Conservation (phyloP, 441 rosid species). For the Bruguiera hainesii region DNA sequence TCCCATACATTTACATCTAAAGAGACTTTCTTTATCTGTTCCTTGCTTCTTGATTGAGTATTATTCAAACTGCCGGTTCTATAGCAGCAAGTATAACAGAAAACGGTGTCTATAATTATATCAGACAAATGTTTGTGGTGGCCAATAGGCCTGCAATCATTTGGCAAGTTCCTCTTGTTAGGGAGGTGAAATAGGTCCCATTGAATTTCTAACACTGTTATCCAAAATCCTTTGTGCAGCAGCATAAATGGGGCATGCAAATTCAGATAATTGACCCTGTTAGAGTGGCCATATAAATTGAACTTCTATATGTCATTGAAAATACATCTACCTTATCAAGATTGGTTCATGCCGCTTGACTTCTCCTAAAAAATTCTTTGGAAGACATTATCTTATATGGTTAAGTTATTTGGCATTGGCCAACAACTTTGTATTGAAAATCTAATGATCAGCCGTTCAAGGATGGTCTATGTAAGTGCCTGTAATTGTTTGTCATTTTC, state of each 20-base stretch:
- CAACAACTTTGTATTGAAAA: background rate
- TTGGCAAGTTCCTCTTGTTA: too few relatives aligned
- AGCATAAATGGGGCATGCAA: slow-evolving; percentile 15
- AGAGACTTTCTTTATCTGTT: too few relatives aligned
- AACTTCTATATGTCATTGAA: background rate
- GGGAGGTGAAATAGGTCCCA: background rate
- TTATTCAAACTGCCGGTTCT: too few relatives aligned
- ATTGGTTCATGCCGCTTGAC: slow-evolving; percentile 16
- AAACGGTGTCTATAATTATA: too few relatives aligned
- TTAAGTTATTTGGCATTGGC: background rate
- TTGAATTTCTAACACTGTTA: slow-evolving; percentile 10
- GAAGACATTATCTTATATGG: background rate
- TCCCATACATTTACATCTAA: background rate
- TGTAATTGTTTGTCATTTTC: slow-evolving; percentile 1
- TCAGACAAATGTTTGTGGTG: too few relatives aligned
- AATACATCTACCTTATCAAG: slow-evolving; percentile 7
- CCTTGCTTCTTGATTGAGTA: too few relatives aligned
- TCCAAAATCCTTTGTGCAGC: slow-evolving; percentile 6
- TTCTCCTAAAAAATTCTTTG: background rate
- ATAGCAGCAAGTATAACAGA: background rate
- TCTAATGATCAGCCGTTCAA: background rate
- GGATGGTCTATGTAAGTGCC: background rate
- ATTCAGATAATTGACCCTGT: background rate
- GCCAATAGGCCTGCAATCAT: too few relatives aligned
- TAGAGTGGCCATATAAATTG: slow-evolving; percentile 1